These are phyloP conservation scores for Phaseolus lunatus DNA, from an alignment of 306 rosid species.

Conservation along the genomic window DNA sequence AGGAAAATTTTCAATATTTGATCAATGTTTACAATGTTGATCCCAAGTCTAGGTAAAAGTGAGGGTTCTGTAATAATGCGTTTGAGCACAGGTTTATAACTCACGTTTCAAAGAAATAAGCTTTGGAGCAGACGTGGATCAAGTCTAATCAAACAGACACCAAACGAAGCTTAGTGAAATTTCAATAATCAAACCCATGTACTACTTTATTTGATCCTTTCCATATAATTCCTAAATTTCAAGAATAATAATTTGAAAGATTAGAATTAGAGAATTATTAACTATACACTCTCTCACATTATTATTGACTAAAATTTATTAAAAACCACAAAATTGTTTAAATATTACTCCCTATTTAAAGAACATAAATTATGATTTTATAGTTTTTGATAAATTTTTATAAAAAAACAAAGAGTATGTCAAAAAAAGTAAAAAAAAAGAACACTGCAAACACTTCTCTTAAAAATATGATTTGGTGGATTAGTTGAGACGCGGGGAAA, in stretches of 20 bases:
- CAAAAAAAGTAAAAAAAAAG: background rate
- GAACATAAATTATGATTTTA: background rate
- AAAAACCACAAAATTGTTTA: background rate
- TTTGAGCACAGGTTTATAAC: background rate
- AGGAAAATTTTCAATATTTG: background rate
- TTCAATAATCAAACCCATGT: background rate
- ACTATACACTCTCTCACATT: background rate
- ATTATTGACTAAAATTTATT: background rate
- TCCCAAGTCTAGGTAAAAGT: background rate
- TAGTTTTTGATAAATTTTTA: background rate
- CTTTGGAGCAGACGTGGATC: too few relatives aligned
- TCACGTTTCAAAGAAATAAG: too few relatives aligned
- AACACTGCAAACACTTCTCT: too few relatives aligned
- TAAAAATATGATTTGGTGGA: background rate
- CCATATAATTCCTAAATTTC: constrained; percentile 7
- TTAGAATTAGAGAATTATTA: background rate
- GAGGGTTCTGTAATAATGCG: background rate
- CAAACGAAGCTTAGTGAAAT: too few relatives aligned
- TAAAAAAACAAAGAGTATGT: background rate
- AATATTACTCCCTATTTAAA: background rate
- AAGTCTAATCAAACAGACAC: background rate
- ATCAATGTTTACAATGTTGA: background rate
- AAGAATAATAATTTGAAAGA: background rate
- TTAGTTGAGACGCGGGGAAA: constrained; percentile 10
- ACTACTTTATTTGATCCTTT: background rate